Percentiles rank a stretch among this genome's conserved stretches.
Evolutionary conservation across 208 protist genomes (phyloP).

Genomic region (Herpetomonas samuelpessoai): DNA sequence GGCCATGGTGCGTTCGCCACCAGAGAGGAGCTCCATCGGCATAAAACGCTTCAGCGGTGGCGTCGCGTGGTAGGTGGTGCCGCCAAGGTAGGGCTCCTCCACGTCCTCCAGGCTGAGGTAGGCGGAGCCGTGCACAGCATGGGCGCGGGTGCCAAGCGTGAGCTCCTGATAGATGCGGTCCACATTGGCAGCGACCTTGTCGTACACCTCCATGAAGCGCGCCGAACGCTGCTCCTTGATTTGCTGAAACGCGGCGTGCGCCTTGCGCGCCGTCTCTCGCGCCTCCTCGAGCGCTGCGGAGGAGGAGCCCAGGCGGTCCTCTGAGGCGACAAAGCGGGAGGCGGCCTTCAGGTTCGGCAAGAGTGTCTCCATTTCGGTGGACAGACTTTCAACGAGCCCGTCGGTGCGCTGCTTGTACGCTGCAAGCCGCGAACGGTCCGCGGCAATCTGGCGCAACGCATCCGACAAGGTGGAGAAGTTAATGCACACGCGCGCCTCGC

Average conservation of each 20-base stretch:
- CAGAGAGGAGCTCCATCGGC: conserved; percentile 97
- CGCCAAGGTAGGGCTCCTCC: conserved; percentile 96
- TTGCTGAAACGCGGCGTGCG: conserved; percentile 72
- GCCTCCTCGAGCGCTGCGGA: conserved; percentile 74
- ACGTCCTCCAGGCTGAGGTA: conserved; percentile 95
- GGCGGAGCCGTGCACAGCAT: conserved; percentile 87
- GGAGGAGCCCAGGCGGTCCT: conserved; percentile 69
- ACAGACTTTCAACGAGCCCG: conserved; percentile 43
- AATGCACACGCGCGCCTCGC: conserved; percentile 37
- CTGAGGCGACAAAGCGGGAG: conserved; percentile 54
- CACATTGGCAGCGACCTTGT: conserved; percentile 89
- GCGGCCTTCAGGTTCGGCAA: conserved; percentile 84
- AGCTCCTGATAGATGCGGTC: conserved; percentile 95
- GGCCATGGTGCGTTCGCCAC: conserved; percentile 98
- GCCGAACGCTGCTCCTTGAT: conserved; percentile 87
- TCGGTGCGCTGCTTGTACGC: conserved; percentile 66
- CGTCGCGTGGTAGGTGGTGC: conserved; percentile 96
- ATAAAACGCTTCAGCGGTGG: conserved; percentile 97
- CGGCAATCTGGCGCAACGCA: conserved; percentile 31
- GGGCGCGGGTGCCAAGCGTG: conserved; percentile 78
- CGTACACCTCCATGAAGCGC: conserved; percentile 93
- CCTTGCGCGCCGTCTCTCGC: conserved; percentile 63
- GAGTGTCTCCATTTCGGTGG: conserved; percentile 70
- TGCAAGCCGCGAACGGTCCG: conserved; percentile 42
- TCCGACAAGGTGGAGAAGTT: conserved; percentile 74